Evolutionary conservation across 73 alveolate species (phyloP).

Genomic region (Paramecium tetraurelia): DNA sequence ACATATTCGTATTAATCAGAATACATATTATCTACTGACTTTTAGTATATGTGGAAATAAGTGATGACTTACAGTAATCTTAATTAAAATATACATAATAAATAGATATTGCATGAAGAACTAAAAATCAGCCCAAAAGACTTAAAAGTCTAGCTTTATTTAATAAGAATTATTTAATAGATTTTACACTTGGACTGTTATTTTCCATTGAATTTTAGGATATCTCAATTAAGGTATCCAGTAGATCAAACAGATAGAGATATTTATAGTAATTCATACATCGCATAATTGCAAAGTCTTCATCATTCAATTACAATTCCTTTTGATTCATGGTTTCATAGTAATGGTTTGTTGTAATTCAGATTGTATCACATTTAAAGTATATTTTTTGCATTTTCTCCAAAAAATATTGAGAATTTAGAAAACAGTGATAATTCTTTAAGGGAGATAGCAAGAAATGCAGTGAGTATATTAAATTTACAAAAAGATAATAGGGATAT

Average conservation of each 20-base stretch:
- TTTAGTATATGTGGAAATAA: neutral
- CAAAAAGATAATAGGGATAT: neutral
- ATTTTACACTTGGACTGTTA: neutral
- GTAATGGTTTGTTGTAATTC: neutral
- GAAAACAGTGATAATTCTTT: neutral
- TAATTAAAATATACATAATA: neutral
- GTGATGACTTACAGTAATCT: neutral
- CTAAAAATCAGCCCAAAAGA: neutral
- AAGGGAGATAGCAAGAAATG: neutral
- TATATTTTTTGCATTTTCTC: neutral
- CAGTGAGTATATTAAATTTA: neutral
- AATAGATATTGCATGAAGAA: neutral
- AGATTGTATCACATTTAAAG: neutral
- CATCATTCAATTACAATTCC: neutral
- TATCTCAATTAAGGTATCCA: neutral
- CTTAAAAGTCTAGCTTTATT: neutral
- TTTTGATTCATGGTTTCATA: constrained; percentile 7
- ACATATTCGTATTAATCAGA: neutral
- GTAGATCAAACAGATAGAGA: neutral
- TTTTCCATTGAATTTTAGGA: neutral
- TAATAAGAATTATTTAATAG: neutral
- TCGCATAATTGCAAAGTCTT: neutral
- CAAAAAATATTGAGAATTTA: neutral
- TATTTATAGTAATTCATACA: neutral
- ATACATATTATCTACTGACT: neutral